Base-by-base conservation (phyloP, 495 filamentous ascomycete genomes). In the Aspergillus cavernicola region DNA sequence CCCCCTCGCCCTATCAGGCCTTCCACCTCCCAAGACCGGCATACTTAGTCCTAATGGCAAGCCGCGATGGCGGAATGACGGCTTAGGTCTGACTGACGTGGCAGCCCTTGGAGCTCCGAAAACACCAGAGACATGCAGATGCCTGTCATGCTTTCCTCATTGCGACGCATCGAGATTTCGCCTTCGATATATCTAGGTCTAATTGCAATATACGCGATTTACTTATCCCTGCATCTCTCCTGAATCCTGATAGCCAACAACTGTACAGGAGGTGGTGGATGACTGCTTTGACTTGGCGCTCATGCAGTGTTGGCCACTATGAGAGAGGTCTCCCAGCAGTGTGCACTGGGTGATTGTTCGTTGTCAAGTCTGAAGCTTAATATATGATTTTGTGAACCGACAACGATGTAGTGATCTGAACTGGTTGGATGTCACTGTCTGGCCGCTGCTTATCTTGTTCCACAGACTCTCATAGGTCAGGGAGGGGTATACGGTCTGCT, bases 1-100 rank as follows among this genome's bases (percentile, higher is more conserved):
- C 24, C 10, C 16, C 24, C 19, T 35, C 40, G 37, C 42, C 58
- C 54, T 61, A 57, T 61, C 51, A 57, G 39, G 53, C 42, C 28
- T 13, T 42, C 16, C 18, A 36, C 22, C 52, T 40, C 31, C n/a
- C 16, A 16, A 4, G 39, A 40, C 8, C 36, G 52, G 50, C 29
- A 41, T 53, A 31, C 18, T 40, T 52, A 52, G 55, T 36, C 48
- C 36, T 32, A 37, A 32, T 52, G 35, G 49, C 35, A 44, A 46
- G 41, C 49, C 48, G 37, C 38, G 38, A 53, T 57, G 49, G 45
- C 36, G 50, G 49, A 36, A 56, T 48, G 20, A 31, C 50, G 47
- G 52, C 54, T 16, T 24, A 48, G 55, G 52, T 43, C 26, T 36
- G 43, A 57, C 57, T 63, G 60, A 63, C 60, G 60, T 63, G 60